Evolutionary conservation across 106 monocot species (phyloP).

Genomic region (Dioscorea alata): DNA sequence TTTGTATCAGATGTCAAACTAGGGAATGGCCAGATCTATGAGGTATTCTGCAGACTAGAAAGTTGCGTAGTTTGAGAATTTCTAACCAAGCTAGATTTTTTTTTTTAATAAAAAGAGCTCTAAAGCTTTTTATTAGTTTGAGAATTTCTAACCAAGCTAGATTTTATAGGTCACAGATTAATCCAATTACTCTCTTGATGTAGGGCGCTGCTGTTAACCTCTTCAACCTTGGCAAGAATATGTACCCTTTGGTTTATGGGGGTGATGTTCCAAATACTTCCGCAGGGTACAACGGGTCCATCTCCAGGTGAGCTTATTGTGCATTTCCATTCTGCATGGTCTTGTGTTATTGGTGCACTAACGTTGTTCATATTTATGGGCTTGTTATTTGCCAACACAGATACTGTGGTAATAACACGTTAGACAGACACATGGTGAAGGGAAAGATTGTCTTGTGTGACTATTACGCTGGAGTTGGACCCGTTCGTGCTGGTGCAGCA

Average conservation of each 20-base stretch:
- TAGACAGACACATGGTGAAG: conserved; percentile 1
- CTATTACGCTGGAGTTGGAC: neutral
- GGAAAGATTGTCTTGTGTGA: conserved; percentile 4
- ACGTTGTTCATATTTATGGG: neutral
- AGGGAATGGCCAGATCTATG: neutral
- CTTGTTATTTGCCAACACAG: neutral
- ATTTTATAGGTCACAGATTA: neutral
- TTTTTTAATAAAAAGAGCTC: too few relatives aligned
- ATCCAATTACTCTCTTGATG: neutral
- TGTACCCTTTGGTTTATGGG: neutral
- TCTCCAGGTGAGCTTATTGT: neutral
- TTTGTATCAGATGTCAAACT: conserved; percentile 2
- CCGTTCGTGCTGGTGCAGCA: neutral
- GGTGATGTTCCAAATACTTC: neutral
- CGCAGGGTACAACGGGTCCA: neutral
- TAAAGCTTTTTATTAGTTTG: too few relatives aligned
- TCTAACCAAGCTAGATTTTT: neutral
- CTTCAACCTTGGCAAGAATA: neutral
- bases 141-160: neutral
- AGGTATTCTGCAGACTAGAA: neutral
- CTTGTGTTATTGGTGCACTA: neutral
- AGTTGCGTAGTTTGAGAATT: neutral
- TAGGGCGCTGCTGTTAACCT: neutral
- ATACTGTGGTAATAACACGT: neutral
- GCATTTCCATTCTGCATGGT: neutral